Evolutionary conservation across 805 yeast genomes (phyloP), one percentile per base, ranked within the genome.

Genomic region (Candida caryicola): DNA sequence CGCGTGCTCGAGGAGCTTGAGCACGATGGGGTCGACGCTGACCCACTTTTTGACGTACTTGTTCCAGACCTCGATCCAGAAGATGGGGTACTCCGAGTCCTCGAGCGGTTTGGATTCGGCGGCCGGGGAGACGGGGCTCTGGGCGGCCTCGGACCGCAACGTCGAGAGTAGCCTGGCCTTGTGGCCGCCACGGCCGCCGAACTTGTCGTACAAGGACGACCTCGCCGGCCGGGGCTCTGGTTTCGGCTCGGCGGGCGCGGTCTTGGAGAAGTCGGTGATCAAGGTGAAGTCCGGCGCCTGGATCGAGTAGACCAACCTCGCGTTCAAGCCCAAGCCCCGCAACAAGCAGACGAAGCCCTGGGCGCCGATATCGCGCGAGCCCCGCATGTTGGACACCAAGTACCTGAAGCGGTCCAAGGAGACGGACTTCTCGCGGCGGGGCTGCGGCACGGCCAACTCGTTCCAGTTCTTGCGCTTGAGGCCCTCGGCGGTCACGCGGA

Each of bases 51-150:
- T 73, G 4, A 78, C 62, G 41, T 73, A 77, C 35, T 74, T 74
- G 55, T 91, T 90, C 95, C 95, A 91, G 0, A 85, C 96, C 57
- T 93, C 99, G 16, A 81, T 81, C 99, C 99, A 93, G 54, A 82
- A 89, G 0, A 89, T 72, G 0, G 97, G 97, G 51, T 68, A 82
- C 6, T 40, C 43, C 2, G 68, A 58, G 14, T 55, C 54, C 7
- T 48, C 52, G 31, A 60, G 55, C 12, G 41, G 31, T 23, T 31
- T 31, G 25, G 9, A 23, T 10, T 37, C 39, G 14, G 30, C 33
- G 8, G 21, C 19, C 14, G 21, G 33, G 14, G 4, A 4, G 10
- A 44, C 54, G 52, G 33, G 58, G 43, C 35, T 36, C n/a, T 36
- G 9, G 10, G 10, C 36, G 9, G 44, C 26, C 19, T 41, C 37